A percentile compares a stretch with the other conserved stretches of the same genome.
Conservation (phyloP, 2,329 filamentous ascomycete species). For the Nannizziopsis arthrosporioides region DNA sequence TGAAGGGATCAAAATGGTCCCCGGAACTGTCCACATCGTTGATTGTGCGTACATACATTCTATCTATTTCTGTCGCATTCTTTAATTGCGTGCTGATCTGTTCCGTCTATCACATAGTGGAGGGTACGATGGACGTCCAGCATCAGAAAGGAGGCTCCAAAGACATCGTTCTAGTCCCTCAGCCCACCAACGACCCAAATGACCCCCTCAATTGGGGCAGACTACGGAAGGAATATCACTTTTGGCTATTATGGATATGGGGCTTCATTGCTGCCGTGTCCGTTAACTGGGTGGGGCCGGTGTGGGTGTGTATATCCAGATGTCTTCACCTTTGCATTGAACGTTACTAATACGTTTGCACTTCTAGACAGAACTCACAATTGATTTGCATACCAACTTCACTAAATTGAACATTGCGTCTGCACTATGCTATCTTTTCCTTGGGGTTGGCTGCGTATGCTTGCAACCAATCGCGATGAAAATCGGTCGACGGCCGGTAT, state of each 20-base stretch:
- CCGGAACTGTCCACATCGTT: constrained; percentile 14
- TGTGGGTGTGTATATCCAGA: constrained; percentile 11
- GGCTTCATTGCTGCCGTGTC: constrained; percentile 14
- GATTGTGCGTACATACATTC: constrained; percentile 9
- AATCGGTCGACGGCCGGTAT: constrained; percentile 14
- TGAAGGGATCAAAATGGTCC: constrained; percentile 15
- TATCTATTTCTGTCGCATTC: background rate
- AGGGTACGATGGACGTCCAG: constrained; percentile 15
- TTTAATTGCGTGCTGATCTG: background rate
- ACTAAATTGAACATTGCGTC: constrained; percentile 10
- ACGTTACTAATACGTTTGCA: background rate
- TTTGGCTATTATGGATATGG: constrained; percentile 17
- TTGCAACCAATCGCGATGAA: constrained; percentile 16
- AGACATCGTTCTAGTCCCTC: constrained; percentile 27
- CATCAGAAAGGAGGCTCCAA: constrained; percentile 13
- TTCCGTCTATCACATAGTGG: constrained; percentile 3
- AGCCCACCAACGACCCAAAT: constrained; percentile 29
- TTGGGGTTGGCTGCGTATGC: constrained; percentile 12
- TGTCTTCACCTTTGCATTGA: background rate
- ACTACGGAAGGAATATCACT: constrained; percentile 15
- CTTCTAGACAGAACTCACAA: constrained; percentile 12
- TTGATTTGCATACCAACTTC: constrained; percentile 13
- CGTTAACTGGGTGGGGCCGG: constrained; percentile 15
- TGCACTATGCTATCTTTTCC: constrained; percentile 13
- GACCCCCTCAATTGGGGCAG: constrained; percentile 32